Evolutionary conservation across 768 basidiomycete species (phyloP), one percentile per base, ranked within the genome.

Genomic region (Arthromyces matolae): DNA sequence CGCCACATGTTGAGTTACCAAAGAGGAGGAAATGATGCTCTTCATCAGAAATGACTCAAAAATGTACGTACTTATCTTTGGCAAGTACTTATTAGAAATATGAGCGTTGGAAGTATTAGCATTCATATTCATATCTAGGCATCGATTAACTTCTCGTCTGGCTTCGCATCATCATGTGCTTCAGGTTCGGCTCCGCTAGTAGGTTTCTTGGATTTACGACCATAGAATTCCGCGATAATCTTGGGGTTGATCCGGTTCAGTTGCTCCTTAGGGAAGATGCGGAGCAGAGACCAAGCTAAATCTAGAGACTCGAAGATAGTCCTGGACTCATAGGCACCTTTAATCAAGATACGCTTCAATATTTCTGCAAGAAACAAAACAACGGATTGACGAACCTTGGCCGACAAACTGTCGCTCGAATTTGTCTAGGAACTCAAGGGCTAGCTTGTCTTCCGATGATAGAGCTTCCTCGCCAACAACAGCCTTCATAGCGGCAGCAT

Each of bases 251-350:
- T 94, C 61, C 94, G 90, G 75, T 97, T 98, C 56, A 98, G 79
- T 68, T 93, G 90, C 71, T 97, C 95, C 70, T 94, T 93, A 51
- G 96, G 96, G 89, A 98, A 99, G 64, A 95, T 95, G 57, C 96
- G 87, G 57, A 99, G 78, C 43, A 99, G 71, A 19, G 87, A 86
- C 96, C 96, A 99, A 18, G 93, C 96, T 46, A 98, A 77, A 71
- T 99, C 96, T 35, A 99, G 80, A 42, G 93, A 94, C 60, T 99
- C 95, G 64, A 96, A 96, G 70, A 99, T 87, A 42, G 90, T 91
- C 50, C 96, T 84, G 39, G 93, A 86, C 71, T 98, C 96, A 68
- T 95, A 95, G 23, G 90, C 79, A 47, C 93, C 92, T 94, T 10
- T 25, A 27, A 61, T 28, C 42, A 20, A 49, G 32, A 19, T 29